Evolutionary conservation across 2,329 filamentous ascomycete species (phyloP), one percentile per base, ranked within the genome.

Genomic region (Westerdykella sp.): DNA sequence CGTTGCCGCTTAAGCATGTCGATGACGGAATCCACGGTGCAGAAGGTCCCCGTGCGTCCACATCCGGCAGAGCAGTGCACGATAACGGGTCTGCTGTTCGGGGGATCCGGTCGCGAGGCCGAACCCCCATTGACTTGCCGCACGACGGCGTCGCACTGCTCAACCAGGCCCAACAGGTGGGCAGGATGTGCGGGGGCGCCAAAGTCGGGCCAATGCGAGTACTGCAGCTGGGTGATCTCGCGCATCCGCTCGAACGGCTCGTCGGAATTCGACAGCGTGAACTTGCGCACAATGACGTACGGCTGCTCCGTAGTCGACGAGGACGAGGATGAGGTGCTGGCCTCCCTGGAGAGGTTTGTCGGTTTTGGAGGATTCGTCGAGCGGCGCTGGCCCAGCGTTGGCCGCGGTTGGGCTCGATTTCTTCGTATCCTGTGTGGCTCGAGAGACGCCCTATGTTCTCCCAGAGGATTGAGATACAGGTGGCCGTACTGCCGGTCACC

Each of bases 61-160:
- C 93, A 98, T 0, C 93, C 93, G 4, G 93, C 93, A 42, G 88
- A 95, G 69, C 93, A 98, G 65, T 98, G 93, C 0, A 98, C 91
- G 16, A 98, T 67, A 55, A 96, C 81, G 6, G 91, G 91, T 23
- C 87, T 76, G 18, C 76, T 54, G 39, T 65, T 65, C 12, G 66
- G 57, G 2, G 67, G 60, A 37, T 72, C 70, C 2, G 85, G 81
- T 37, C 84, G 81, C 18, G 75, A 71, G 66, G 75, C 77, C 2
- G 71, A 63, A 39, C 74, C 63, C 9, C 69, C 62, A 43, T 69
- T 67, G 3, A 68, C 61, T 65, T 73, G 55, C 69, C 76, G 44
- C 68, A 78, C 53, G 67, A 84, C 70, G 76, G 85, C 77, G 82
- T 88, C 93, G 56, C 85, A 87, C 41, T 95, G 79, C 65, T 96